Base-by-base conservation (phyloP, 345 rosid species). In the Ceriops tagal region DNA sequence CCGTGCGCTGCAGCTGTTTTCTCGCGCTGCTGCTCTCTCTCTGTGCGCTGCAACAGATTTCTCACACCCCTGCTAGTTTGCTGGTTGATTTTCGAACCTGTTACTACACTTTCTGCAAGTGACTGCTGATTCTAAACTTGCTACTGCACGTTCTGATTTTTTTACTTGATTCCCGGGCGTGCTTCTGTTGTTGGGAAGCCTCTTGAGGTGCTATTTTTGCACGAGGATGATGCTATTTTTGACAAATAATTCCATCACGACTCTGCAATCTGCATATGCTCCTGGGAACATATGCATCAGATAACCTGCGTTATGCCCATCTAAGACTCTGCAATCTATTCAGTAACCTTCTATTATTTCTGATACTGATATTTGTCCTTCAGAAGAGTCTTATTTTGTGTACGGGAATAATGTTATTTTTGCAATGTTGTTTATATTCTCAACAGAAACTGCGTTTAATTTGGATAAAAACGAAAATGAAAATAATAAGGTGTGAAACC, bases 351-450 rank as follows among this genome's bases (percentile, higher is more conserved):
- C 53, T 21, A 21, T 56, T 27, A 64, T 10, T n/a, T 32, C 60
- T 22, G 43, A 43, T 57, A n/a, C 24, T 24, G 34, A 39, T 31
- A 37, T 55, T 71, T 74, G 81, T 62, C 55, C 71, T 65, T 16
- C 58, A 52, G 64, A 68, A 43, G 63, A 52, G 68, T 63, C 52
- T 39, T 67, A 35, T 28, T 27, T 7, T 70, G 71, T 53, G 3
- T 57, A 20, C 53, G 77, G 56, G 1, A 6, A 35, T 19, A 77
- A 75, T 32, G 82, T 74, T 39, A 16, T 83, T 10, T 20, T 26
- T 28, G 20, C 75, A 6, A 32, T 78, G 87, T 37, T 85, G 68
- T 84, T 5, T 64, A 1, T 34, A 31, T 82, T 86, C 60, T 24
- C n/a, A 1, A 83, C 69, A 53, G 77, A 74, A 19, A 53, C 7